Conservation (phyloP, 768 basidiomycete species). For the Leccinum subgranulosum region DNA sequence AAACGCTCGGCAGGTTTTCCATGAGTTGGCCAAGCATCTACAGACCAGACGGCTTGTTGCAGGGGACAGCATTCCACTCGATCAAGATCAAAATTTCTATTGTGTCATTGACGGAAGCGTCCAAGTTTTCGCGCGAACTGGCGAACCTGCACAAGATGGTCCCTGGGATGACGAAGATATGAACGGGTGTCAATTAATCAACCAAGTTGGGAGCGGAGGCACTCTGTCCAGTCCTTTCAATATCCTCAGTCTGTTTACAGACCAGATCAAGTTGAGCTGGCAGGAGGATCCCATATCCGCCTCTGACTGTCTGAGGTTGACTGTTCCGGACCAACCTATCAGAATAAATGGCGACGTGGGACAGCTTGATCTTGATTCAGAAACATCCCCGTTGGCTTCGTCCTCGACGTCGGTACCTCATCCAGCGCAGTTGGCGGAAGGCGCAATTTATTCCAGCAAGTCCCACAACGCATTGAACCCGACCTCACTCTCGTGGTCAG, state of each 20-base stretch:
- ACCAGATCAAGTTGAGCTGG: conserved; percentile 91
- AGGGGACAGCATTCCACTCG: conserved; percentile 89
- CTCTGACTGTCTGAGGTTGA: conserved; percentile 20
- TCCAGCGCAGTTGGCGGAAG: conserved; percentile 33
- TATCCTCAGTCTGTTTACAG: conserved; percentile 94
- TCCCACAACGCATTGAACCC: conserved; percentile 13
- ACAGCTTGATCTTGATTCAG: conserved; percentile 45
- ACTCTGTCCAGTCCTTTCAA: conserved; percentile 96
- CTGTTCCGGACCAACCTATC: conserved; percentile 27
- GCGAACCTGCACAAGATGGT: conserved; percentile 48
- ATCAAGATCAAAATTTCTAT: conserved; percentile 94
- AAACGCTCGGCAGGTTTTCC: conserved; percentile 66
- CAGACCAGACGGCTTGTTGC: conserved; percentile 95
- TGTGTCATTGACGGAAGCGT: conserved; percentile 98
- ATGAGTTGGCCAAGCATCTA: conserved; percentile 93
- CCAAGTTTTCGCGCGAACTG: conserved; percentile 83
- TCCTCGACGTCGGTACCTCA: conserved; percentile 72
- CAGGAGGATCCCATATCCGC: conserved; percentile 52
- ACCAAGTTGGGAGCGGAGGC: conserved; percentile 94
- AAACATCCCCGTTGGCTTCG: conserved; percentile 39
- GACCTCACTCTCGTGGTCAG: conserved; percentile 24
- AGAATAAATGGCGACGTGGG: conserved; percentile 64
- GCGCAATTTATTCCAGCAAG: conserved; percentile 8
- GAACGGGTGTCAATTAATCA: conserved; percentile 95
- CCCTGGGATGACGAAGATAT: conserved; percentile 82